phyloP scores from a whole-genome alignment of 768 basidiomycete genomes.

The Leccinellum luteum region DNA sequence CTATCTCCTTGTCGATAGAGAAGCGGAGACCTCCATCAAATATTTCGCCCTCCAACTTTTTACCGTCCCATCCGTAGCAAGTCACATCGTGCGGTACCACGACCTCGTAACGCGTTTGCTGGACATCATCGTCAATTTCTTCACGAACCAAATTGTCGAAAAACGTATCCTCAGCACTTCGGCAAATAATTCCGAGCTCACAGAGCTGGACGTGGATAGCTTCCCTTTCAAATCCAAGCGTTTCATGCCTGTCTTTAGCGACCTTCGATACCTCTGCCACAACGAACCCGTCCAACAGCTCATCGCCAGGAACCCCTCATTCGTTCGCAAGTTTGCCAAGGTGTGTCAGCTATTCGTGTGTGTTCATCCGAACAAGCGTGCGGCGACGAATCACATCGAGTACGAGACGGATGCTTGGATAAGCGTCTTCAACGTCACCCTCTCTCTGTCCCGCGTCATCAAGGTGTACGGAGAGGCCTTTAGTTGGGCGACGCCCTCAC shows the following conservation, averaged over 20 bases:
- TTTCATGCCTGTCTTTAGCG: constrained; percentile 93
- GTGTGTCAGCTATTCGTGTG: constrained; percentile 92
- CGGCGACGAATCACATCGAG: constrained; percentile 81
- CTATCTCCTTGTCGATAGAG: constrained; percentile 89
- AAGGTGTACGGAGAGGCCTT: constrained; percentile 89
- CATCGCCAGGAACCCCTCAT: constrained; percentile 65
- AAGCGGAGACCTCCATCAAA: constrained; percentile 93
- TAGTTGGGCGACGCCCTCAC: constrained; percentile 49
- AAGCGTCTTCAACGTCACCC: constrained; percentile 91
- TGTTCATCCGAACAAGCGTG: constrained; percentile 87
- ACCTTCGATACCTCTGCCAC: constrained; percentile 82
- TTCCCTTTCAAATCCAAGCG: constrained; percentile 92
- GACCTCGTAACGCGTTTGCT: constrained; percentile 75
- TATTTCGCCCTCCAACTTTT: constrained; percentile 92
- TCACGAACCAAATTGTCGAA: constrained; percentile 83
- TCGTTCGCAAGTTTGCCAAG: constrained; percentile 67
- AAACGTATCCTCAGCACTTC: constrained; percentile 54
- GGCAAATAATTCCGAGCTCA: constrained; percentile 15
- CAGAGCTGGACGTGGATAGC: constrained; percentile 72
- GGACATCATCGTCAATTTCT: constrained; percentile 85
- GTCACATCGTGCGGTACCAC: constrained; percentile 72
- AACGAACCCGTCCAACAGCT: constrained; percentile 76
- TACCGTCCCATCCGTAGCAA: constrained; percentile 83
- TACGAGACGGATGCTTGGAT: constrained; percentile 98
- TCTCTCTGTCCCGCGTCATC: constrained; percentile 85